These are phyloP conservation scores for Pythium scleroteichum DNA, from an alignment of 352 stramenopile species.

Conservation along the genomic window DNA sequence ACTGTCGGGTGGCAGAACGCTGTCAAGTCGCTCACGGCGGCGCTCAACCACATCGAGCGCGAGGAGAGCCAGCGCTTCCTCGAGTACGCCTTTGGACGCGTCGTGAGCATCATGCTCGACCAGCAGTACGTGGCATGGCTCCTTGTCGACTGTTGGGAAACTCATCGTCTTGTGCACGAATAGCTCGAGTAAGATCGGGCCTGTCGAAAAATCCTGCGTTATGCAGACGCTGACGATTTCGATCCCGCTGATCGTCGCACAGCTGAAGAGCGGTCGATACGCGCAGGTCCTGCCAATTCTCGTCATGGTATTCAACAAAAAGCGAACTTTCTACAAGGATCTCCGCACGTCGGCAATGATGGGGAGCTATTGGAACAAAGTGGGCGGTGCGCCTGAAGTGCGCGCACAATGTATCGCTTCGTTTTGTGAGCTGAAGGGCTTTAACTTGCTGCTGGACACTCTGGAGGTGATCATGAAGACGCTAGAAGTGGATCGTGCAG, in stretches of 20 bases:
- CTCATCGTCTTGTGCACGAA: constrained; percentile 9
- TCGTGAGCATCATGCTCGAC: constrained; percentile 90
- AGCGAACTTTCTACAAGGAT: constrained; percentile 90
- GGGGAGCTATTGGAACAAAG: constrained; percentile 89
- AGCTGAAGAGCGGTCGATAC: constrained; percentile 72
- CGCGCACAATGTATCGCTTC: constrained; percentile 79
- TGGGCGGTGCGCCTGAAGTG: constrained; percentile 76
- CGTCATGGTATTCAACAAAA: constrained; percentile 89
- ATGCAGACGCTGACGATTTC: constrained; percentile 73
- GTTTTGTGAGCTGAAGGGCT: constrained; percentile 84
- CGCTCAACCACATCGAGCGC: constrained; percentile 65
- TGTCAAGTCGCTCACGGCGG: constrained; percentile 81
- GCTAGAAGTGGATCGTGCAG: constrained; percentile 34
- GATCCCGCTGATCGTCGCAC: constrained; percentile 66
- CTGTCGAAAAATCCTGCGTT: constrained; percentile 85
- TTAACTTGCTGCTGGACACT: constrained; percentile 69
- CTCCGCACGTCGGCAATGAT: constrained; percentile 86
- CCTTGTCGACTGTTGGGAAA: constrained; percentile 2
- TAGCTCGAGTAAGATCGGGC: constrained; percentile 86
- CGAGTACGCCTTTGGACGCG: constrained; percentile 73
- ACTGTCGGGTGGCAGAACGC: constrained; percentile 90
- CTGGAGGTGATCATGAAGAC: constrained; percentile 71
- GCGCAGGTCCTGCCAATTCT: constrained; percentile 65
- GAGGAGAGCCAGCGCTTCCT: constrained; percentile 79
- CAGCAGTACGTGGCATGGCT: constrained; percentile 84